Conservation (phyloP, 371 early-diverging fungal species). For the Mortierella polycephala region DNA sequence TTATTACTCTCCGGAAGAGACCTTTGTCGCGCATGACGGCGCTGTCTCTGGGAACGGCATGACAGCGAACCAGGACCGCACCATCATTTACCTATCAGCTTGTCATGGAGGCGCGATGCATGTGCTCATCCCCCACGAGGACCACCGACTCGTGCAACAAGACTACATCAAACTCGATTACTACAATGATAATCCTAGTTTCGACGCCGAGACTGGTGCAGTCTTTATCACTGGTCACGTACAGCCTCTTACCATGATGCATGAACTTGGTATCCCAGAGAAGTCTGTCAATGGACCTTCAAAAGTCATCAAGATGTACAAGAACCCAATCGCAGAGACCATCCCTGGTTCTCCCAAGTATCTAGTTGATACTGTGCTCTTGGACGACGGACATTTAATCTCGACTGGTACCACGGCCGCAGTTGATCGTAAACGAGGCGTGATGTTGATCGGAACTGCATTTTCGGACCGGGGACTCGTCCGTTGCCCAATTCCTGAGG, state of each 20-base stretch:
- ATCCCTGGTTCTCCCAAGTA: constrained; percentile 27
- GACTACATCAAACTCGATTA: constrained; percentile 52
- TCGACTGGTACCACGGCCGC: constrained; percentile 56
- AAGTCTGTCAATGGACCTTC: constrained; percentile 15
- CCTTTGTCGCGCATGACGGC: constrained; percentile 41
- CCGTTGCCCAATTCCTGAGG: constrained; percentile 33
- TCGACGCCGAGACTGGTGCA: constrained; percentile 54
- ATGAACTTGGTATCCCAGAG: neutral
- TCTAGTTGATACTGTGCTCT: constrained; percentile 51
- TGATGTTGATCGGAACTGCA: constrained; percentile 45
- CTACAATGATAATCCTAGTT: constrained; percentile 58
- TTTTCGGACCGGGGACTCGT: constrained; percentile 17
- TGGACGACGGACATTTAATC: constrained; percentile 56
- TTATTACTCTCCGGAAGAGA: constrained; percentile 51
- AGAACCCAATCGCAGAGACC: constrained; percentile 21
- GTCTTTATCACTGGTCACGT: constrained; percentile 55
- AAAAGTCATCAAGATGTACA: constrained; percentile 37
- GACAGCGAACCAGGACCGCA: constrained; percentile 48
- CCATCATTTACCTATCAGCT: constrained; percentile 52
- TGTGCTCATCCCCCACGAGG: constrained; percentile 36
- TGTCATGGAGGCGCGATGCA: constrained; percentile 56
- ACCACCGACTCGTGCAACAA: constrained; percentile 39
- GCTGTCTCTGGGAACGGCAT: constrained; percentile 60
- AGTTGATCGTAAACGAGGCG: constrained; percentile 55
- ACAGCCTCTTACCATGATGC: constrained; percentile 18